Evolutionary conservation across 768 basidiomycete species (phyloP), one percentile per base, ranked within the genome.

Genomic region (Mycena maculata): DNA sequence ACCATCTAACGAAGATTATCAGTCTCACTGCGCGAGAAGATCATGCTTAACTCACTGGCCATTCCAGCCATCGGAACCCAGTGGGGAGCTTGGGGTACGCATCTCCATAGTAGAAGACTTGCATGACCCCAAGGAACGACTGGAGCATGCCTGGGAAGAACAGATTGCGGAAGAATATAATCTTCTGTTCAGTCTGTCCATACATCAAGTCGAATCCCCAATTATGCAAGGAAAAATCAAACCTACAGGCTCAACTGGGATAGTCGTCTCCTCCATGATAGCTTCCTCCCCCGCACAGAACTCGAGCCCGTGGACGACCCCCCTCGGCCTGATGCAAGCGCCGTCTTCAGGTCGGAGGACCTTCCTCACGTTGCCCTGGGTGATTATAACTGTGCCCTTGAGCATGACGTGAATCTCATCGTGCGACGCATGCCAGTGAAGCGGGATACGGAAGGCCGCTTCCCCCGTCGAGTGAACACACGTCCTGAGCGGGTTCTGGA

Each of bases 101-200:
- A 41, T 63, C 54, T n/a, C 54, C 62, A 33, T 49, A 48, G 27
- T 63, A 63, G 7, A 63, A 56, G 22, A 63, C 44, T 23, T 55
- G 61, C 61, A 63, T 63, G 0, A 55, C 16, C 4, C 42, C 2
- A 11, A 44, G 33, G 31, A 31, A 16, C 11, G 54, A 56, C 18
- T 31, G 33, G 18, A 48, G 25, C 13, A 63, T 13, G 1, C 62
- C 54, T 3, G 47, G 53, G 25, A 31, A 33, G 10, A 13, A 30
- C 45, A 63, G 13, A 27, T 56, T 55, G 18, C 62, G 62, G 53
- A 63, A 63, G 36, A 63, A 63, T 4, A 48, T 18, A 20, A 27
- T 54, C 15, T 63, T 63, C 44, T 63, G 62, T n/a, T 33, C 53
- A 22, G 42, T 63, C 62, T 63, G 25, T 20, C 6, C n/a, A n/a